A percentile compares a stretch with the other conserved stretches of the same genome.
phyloP scores from a whole-genome alignment of 2,329 filamentous ascomycete species.

The Alternaria longipes region DNA sequence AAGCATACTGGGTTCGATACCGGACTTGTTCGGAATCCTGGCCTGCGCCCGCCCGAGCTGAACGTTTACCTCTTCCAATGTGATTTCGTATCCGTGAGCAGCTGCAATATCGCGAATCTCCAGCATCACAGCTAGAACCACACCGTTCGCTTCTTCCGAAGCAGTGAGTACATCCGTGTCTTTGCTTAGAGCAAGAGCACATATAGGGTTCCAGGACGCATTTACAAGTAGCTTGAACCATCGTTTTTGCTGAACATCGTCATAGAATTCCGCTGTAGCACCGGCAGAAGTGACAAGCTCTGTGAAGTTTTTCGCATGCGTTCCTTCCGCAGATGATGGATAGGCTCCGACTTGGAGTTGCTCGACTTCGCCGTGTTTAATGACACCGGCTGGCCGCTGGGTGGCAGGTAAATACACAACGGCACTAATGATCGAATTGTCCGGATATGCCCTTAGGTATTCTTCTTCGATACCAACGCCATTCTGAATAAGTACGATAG shows the following conservation, averaged over 20 bases:
- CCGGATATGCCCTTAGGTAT: constrained; percentile 60
- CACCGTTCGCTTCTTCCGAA: constrained; percentile 49
- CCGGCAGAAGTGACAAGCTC: constrained; percentile 56
- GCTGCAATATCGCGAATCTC: constrained; percentile 57
- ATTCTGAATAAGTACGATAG: constrained; percentile 69
- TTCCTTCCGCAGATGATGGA: constrained; percentile 45
- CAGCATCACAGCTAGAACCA: constrained; percentile 56
- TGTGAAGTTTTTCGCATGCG: constrained; percentile 47
- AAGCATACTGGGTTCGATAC: constrained; percentile 61
- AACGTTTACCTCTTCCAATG: constrained; percentile 48
- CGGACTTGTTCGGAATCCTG: constrained; percentile 47
- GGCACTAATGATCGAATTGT: constrained; percentile 63
- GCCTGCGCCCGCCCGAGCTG: constrained; percentile 52
- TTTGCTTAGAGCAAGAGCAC: constrained; percentile 63
- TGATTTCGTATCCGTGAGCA: constrained; percentile 53
- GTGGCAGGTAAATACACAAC: constrained; percentile 65
- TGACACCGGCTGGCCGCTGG: constrained; percentile 59
- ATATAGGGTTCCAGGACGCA: constrained; percentile 69
- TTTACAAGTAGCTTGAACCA: constrained; percentile 71
- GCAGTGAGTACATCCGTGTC: constrained; percentile 61
- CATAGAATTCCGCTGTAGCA: constrained; percentile 59
- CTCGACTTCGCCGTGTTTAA: constrained; percentile 59
- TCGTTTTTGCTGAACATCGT: constrained; percentile 65
- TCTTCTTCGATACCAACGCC: constrained; percentile 68
- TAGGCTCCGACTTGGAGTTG: constrained; percentile 62